Conservation (phyloP, 2,329 filamentous ascomycete genomes). For the Teratosphaeria zuluensis region DNA sequence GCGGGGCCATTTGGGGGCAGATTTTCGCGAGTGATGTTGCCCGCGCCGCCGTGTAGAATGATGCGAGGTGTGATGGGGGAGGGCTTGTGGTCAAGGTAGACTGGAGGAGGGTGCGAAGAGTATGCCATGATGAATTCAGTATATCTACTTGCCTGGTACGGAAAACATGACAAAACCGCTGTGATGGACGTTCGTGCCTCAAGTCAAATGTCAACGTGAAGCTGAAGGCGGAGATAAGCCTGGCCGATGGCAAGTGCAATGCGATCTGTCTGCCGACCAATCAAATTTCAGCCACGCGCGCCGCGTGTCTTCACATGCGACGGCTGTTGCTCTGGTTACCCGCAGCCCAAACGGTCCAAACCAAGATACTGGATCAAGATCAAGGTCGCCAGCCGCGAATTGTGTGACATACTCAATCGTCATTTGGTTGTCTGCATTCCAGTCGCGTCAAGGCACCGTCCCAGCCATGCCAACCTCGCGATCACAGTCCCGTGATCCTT, state of each 20-base stretch:
- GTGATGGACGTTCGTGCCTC: no score
- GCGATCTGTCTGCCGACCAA: no score
- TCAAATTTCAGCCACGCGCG: no score
- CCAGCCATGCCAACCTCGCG: not conserved
- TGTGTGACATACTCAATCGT: not conserved
- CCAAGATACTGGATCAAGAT: no score
- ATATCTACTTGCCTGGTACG: no score
- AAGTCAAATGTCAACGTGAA: no score
- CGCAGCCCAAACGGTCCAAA: not conserved
- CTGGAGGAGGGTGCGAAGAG: not conserved
- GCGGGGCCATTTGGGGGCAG: conserved; percentile 22
- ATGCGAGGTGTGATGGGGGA: conserved; percentile 30
- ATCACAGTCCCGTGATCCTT: not conserved
- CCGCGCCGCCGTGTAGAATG: conserved; percentile 41
- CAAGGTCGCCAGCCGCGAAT: not conserved
- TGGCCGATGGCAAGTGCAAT: no score
- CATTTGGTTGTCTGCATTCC: not conserved
- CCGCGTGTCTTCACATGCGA: not conserved
- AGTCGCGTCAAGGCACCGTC: not conserved
- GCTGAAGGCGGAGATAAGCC: no score
- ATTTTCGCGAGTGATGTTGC: conserved; percentile 35
- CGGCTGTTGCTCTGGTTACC: not conserved
- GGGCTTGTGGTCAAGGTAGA: conserved; percentile 9
- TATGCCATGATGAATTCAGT: not conserved
- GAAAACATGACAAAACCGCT: no score